phyloP scores from a whole-genome alignment of 345 rosid species.

The Clarkia xantiana region DNA sequence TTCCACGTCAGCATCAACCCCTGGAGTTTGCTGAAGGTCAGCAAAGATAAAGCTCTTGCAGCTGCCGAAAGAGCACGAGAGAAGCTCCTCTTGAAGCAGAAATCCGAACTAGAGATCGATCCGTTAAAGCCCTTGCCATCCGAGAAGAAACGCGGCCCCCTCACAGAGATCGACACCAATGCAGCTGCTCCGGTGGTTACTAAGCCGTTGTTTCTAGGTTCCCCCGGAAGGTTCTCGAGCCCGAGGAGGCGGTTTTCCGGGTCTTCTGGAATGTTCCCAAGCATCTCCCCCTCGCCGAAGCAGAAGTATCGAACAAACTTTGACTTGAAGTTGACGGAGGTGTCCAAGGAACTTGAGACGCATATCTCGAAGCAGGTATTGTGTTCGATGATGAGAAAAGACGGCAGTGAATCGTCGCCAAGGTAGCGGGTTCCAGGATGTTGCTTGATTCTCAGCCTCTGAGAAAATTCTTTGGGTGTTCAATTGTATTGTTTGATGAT shows the following conservation, averaged over 20 bases:
- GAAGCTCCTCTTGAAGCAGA: slow-evolving; percentile 41
- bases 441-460: slow-evolving; percentile 42
- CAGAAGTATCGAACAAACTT: slow-evolving; percentile 65
- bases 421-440: slow-evolving; percentile 17
- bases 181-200: slow-evolving; percentile 29
- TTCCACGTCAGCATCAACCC: slow-evolving; percentile 74
- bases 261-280: slow-evolving; percentile 28
- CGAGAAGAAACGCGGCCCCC: slow-evolving; percentile 66
- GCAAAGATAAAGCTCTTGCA: slow-evolving; percentile 71
- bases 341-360: slow-evolving; percentile 77
- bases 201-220: slow-evolving; percentile 26
- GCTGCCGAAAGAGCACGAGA: slow-evolving; percentile 92
- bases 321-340: slow-evolving; percentile 78
- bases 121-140: slow-evolving; percentile 60
- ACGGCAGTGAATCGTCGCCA: slow-evolving; percentile 57
- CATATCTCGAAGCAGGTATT: slow-evolving; percentile 80
- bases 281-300: slow-evolving; percentile 47
- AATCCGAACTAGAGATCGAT: slow-evolving; percentile 22
- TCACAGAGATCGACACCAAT: slow-evolving; percentile 25
- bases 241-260: slow-evolving; percentile 85
- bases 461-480: slow-evolving; percentile 20
- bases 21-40: slow-evolving; percentile 64
- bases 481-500: too few species aligned
- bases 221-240: slow-evolving; percentile 63
- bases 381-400: slow-evolving; percentile 60